Evolutionary conservation across 192 early-diverging fungal species (phyloP).

Genomic region (Coemansia sp.): DNA sequence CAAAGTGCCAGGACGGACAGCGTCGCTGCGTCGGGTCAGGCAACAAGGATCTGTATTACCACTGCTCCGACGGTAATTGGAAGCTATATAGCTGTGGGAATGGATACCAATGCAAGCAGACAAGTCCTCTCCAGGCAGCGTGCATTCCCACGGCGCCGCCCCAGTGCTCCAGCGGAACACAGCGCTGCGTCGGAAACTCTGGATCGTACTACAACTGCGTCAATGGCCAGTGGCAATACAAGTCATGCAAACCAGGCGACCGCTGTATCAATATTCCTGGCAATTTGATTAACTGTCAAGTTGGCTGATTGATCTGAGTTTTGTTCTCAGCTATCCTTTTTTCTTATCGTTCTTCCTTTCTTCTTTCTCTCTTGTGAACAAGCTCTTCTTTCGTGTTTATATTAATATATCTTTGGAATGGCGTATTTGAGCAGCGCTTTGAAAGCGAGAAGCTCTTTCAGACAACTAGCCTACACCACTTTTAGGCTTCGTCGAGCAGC

Average conservation of each 20-base stretch:
- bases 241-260: constrained; percentile 33
- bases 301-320: too few species aligned
- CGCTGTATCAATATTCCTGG: constrained; percentile 49
- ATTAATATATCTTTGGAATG: constrained; percentile 1
- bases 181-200: constrained; percentile 28
- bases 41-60: constrained; percentile 35
- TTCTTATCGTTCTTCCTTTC: background rate
- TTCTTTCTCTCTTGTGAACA: background rate
- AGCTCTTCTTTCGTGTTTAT: background rate
- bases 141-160: constrained; percentile 24
- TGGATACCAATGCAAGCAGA: constrained; percentile 38
- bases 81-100: constrained; percentile 42
- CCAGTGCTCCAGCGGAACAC: constrained; percentile 25
- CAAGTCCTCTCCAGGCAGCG: constrained; percentile 26
- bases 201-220: constrained; percentile 26
- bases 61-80: constrained; percentile 38
- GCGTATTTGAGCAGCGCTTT: background rate
- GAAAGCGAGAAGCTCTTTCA: background rate
- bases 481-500: too few species aligned
- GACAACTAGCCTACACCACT: background rate
- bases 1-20: constrained; percentile 33
- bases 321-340: background rate
- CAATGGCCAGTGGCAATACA: constrained; percentile 33
- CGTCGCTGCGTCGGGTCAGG: constrained; percentile 33
- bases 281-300: constrained; percentile 39